Percentiles rank a stretch among this genome's conserved stretches.
Evolutionary conservation across 2,329 filamentous ascomycete species (phyloP).

Genomic region (Ascochyta lentis): DNA sequence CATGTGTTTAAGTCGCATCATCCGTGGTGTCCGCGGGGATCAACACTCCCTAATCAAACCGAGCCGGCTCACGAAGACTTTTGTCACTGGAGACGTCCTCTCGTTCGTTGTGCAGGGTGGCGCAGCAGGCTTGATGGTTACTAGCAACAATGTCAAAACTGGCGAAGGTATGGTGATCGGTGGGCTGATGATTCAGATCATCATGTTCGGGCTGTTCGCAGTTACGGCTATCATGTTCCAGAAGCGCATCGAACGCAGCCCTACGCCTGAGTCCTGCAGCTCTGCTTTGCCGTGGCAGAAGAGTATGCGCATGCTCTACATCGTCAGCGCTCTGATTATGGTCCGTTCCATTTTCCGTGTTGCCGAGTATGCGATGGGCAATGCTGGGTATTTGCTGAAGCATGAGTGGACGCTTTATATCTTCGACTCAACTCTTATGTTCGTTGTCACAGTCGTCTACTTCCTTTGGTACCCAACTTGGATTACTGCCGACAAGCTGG

Average conservation of each 20-base stretch:
- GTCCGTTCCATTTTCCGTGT: constrained; percentile 59
- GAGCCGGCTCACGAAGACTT: constrained; percentile 51
- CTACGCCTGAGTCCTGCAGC: constrained; percentile 5
- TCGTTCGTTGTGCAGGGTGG: constrained; percentile 53
- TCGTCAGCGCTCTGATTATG: constrained; percentile 56
- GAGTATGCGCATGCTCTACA: constrained; percentile 53
- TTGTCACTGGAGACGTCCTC: constrained; percentile 53
- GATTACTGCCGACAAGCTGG: constrained; percentile 8
- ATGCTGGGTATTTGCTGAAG: constrained; percentile 53
- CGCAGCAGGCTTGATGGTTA: constrained; percentile 50
- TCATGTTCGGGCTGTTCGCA: constrained; percentile 57
- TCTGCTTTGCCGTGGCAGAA: constrained; percentile 27
- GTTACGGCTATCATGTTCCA: constrained; percentile 18
- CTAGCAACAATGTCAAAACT: constrained; percentile 34
- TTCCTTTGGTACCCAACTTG: constrained; percentile 13
- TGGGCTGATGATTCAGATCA: constrained; percentile 55
- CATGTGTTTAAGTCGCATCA: constrained; percentile 55
- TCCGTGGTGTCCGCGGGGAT: constrained; percentile 46
- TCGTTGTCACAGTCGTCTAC: constrained; percentile 46
- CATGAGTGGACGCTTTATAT: constrained; percentile 57
- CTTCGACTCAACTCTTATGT: constrained; percentile 55
- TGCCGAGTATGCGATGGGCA: constrained; percentile 58
- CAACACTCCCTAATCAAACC: constrained; percentile 45
- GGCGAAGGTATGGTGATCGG: constrained; percentile 49
- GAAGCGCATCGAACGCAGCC: constrained; percentile 16